Conservation (phyloP, 257 asterid genomes). For the Salvia miltiorrhiza region DNA sequence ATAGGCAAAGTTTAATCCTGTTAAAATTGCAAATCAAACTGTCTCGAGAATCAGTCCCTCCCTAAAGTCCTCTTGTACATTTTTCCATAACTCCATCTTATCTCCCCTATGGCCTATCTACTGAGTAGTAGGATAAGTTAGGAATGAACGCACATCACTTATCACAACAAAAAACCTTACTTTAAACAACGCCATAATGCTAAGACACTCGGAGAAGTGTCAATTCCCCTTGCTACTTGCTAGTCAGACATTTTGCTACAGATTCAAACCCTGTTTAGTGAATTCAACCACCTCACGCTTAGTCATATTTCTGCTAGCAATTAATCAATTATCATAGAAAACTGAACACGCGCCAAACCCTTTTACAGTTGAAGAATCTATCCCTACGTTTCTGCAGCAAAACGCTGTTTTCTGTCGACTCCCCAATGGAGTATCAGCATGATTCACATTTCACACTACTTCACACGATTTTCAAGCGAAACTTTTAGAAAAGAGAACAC, state of each 20-base stretch:
- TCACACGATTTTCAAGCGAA: not conserved
- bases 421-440: not conserved
- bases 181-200: not conserved
- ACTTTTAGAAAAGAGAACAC: not conserved
- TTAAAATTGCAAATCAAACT: not conserved
- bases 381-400: slow-evolving; percentile 4
- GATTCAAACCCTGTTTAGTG: not conserved
- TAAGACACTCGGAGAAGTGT: not conserved
- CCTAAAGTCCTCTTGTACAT: not conserved
- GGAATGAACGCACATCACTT: not conserved
- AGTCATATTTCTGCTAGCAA: not conserved
- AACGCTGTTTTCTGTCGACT: not conserved
- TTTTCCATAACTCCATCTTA: not conserved
- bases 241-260: not conserved
- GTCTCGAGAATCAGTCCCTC: not conserved
- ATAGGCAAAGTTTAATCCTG: not conserved
- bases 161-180: not conserved
- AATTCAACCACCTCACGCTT: not conserved
- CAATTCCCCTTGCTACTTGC: not conserved
- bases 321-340: not conserved
- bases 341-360: not conserved
- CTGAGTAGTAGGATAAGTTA: not conserved
- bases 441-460: not conserved
- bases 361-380: not conserved
- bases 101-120: not conserved